Evolutionary conservation across 805 yeast genomes (phyloP), one percentile per base, ranked within the genome.

Genomic region (Maudiozyma pseudohumilis): DNA sequence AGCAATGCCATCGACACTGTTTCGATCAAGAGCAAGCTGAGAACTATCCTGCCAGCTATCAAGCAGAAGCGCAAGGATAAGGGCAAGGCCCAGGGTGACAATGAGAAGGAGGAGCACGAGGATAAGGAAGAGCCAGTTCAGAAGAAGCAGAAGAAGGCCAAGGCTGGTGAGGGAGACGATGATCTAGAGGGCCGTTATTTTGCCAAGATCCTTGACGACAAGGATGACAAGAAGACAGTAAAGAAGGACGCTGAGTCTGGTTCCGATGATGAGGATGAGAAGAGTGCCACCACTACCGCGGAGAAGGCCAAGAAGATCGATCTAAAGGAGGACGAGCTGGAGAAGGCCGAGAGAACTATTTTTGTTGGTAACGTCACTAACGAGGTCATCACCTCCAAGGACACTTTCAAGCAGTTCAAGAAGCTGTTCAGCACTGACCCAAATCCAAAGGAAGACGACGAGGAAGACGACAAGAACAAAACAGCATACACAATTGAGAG

Each of bases 311-410:
- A 68, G 45, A 59, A 41, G 64, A 50, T 77, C 32, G 80, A 80
- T 60, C 59, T 80, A 42, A 78, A 78, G 54, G 79, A 76, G 44
- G 63, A 63, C n/a, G 95, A 86, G 55, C 64, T 82, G 34, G 83
- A 74, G 48, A 83, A 84, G 59, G 94, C 95, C 5, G 85, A 81
- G 46, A 71, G 80, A 48, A 86, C 95, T 0, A 66, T 89, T 0
- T 92, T 92, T 52, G 78, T 92, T 8, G 97, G 96, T 31, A 92
- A 92, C 57, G 73, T 89, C 11, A 74, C 83, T 24, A 62, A 76
- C 28, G 53, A 64, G 1, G 86, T 78, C 7, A 74, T 87, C 45
- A 70, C 80, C 2, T 70, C 75, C 34, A 85, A 84, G 55, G 59
- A 65, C 28, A 59, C 65, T 10, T 74, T 74, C 52, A 82, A 77